Evolutionary conservation across 2,329 filamentous ascomycete species (phyloP), one percentile per base, ranked within the genome.

Genomic region (Aspergillus sclerotialis): DNA sequence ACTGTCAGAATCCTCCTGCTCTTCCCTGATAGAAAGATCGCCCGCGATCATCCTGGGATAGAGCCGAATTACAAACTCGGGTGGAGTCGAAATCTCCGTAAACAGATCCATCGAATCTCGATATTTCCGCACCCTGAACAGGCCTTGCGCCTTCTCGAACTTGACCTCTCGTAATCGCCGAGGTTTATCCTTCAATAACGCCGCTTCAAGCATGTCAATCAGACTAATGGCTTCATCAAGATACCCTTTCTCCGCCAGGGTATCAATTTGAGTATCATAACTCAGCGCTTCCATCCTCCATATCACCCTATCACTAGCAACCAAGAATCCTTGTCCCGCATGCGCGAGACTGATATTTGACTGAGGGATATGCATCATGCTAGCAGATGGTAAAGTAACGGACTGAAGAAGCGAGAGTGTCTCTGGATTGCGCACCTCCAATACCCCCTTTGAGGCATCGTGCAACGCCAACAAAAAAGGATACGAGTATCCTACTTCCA

Each of bases 201-300:
- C 93, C 60, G 94, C 90, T 62, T 98, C 92, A 1, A 98, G 75
- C 79, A 95, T 88, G 31, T 76, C 73, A 5, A 96, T 68, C 7
- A 98, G 68, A 52, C 88, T 95, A 42, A 96, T 83, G 0, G 90
- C 90, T 62, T 98, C 93, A 49, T 98, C 90, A 35, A 89, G 85
- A 40, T 78, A 75, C 7, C 74, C 78, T 39, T 75, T 76, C 13
- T 80, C 74, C 1, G 94, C 78, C 16, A 98, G 72, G 45, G 92
- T 79, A 39, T 88, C 77, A 14, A 96, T 78, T 55, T 98, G 92
- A 2, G 80, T 79, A 56, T 94, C 86, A 54, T 98, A 98, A 45
- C 89, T 84, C 24, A 89, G 79, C 3, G 90, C 84, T 43, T 81
- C 85, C 92, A 98, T 96, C 49, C 92, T 83, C 92, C 92, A 98